These are phyloP conservation scores for Penicillium coprophilum DNA, from an alignment of 495 filamentous ascomycete genomes.

Conservation along the genomic window DNA sequence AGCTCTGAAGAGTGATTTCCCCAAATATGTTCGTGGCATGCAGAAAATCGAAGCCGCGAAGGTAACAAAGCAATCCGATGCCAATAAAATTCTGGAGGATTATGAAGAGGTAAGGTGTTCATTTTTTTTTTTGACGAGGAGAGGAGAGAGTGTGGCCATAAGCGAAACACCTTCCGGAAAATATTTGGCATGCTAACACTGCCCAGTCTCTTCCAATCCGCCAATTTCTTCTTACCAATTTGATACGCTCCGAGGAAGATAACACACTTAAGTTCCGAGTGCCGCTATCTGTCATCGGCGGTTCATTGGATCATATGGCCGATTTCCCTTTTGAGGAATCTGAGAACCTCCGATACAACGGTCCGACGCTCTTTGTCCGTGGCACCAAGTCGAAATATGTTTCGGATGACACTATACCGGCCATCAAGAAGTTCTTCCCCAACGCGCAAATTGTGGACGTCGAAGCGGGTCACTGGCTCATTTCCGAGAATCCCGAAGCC, in stretches of 20 bases:
- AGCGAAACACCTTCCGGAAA: neutral
- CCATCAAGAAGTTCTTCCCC: slow-evolving; percentile 89
- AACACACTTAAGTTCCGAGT: slow-evolving; percentile 56
- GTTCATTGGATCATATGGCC: slow-evolving; percentile 61
- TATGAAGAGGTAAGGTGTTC: slow-evolving; percentile 66
- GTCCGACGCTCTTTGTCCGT: slow-evolving; percentile 78
- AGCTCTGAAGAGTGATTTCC: slow-evolving; percentile 69
- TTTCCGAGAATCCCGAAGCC: slow-evolving; percentile 84
- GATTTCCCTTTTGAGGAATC: slow-evolving; percentile 79
- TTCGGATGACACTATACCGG: slow-evolving; percentile 79
- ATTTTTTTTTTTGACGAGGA: neutral
- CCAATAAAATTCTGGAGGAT: slow-evolving; percentile 71
- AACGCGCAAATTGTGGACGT: slow-evolving; percentile 76
- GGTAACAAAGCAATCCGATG: slow-evolving; percentile 69
- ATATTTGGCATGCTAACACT: slow-evolving; percentile 11
- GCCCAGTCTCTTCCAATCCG: slow-evolving; percentile 69
- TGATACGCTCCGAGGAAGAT: slow-evolving; percentile 54
- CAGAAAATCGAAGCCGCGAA: slow-evolving; percentile 63
- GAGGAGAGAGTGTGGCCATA: neutral
- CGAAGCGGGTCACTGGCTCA: slow-evolving; percentile 91
- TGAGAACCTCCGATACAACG: slow-evolving; percentile 58
- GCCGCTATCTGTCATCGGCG: slow-evolving; percentile 57
- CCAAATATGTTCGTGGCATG: slow-evolving; percentile 83
- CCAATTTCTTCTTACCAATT: slow-evolving; percentile 92
- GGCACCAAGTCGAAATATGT: slow-evolving; percentile 85